Conservation (phyloP, 176 grass and related monocot genomes). For the Hyparrhenia diplandra region DNA sequence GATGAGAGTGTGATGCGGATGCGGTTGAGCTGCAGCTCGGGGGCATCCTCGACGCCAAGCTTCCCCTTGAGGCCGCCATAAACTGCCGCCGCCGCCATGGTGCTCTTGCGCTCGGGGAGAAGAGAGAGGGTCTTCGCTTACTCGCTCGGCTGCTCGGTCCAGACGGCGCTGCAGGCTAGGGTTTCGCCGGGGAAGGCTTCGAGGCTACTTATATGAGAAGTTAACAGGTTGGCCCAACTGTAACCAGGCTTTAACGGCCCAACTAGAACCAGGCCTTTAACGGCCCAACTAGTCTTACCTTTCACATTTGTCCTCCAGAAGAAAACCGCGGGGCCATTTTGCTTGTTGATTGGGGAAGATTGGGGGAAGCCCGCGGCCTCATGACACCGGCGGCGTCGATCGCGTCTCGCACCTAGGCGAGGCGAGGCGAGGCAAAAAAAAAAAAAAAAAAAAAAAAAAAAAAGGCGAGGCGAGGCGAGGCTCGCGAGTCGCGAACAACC, state of each 20-base stretch:
- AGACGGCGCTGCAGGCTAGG: slow-evolving; percentile 10
- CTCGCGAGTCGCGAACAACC: no score
- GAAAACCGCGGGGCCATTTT: no score
- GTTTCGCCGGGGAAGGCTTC: no score
- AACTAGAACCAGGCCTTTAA: neutral
- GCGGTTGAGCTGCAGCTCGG: slow-evolving; percentile 37
- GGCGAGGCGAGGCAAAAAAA: no score
- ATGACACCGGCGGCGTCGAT: no score
- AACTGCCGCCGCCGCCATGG: slow-evolving; percentile 10
- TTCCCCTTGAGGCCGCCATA: slow-evolving; percentile 44
- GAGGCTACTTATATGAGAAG: no score
- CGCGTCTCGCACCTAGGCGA: no score
- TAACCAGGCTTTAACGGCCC: neutral
- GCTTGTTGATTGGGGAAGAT: no score
- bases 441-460: no score
- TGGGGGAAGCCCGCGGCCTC: no score
- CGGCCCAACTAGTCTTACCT: neutral
- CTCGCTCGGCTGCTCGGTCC: slow-evolving; percentile 7
- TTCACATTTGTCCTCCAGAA: neutral
- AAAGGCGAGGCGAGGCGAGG: no score
- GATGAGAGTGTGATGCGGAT: slow-evolving; percentile 55
- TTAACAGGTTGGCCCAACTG: neutral
- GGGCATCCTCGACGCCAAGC: slow-evolving; percentile 35
- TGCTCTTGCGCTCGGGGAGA: neutral
- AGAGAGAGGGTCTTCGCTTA: neutral